Conservation (phyloP, 1,284 basidiomycete species). For the Austroboletus novae-zelandiae region DNA sequence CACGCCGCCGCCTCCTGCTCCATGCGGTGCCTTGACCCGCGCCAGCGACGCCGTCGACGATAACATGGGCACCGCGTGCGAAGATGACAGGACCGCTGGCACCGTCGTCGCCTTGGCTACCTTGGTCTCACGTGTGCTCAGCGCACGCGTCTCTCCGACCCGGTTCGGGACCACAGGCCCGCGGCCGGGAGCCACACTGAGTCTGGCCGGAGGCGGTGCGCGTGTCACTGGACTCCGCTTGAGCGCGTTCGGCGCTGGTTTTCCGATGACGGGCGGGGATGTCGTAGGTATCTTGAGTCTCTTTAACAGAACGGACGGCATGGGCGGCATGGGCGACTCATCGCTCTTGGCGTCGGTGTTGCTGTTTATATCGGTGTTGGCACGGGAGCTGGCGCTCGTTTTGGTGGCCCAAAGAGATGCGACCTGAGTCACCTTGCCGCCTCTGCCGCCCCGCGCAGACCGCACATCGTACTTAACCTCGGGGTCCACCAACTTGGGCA, state of each 20-base stretch:
- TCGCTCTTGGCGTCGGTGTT: not conserved
- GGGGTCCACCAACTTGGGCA: slow-evolving; percentile 38
- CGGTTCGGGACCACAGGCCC: too few relatives aligned
- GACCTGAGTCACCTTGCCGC: slow-evolving; percentile 72
- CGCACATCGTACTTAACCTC: slow-evolving; percentile 69
- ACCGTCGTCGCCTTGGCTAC: slow-evolving; percentile 40
- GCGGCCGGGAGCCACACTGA: not conserved
- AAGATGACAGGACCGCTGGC: slow-evolving; percentile 65
- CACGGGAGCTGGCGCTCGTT: slow-evolving; percentile 13
- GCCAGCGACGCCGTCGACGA: slow-evolving; percentile 63
- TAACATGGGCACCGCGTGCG: slow-evolving; percentile 64
- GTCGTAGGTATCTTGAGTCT: slow-evolving; percentile 5
- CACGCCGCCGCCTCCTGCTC: too few relatives aligned
- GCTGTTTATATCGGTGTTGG: not conserved
- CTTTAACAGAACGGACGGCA: not conserved
- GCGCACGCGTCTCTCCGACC: not conserved
- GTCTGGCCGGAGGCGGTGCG: not conserved
- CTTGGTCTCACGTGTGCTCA: slow-evolving; percentile 19
- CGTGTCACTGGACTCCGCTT: slow-evolving; percentile 11
- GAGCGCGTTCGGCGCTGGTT: slow-evolving; percentile 6
- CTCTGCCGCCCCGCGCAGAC: slow-evolving; percentile 74
- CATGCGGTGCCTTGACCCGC: too few relatives aligned
- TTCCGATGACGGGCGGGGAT: slow-evolving; percentile 11
- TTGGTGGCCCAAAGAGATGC: slow-evolving; percentile 69
- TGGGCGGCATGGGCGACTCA: not conserved